A percentile compares a stretch with the other conserved stretches of the same genome.
Conservation (phyloP, 768 basidiomycete genomes). For the Auricularia sp. region DNA sequence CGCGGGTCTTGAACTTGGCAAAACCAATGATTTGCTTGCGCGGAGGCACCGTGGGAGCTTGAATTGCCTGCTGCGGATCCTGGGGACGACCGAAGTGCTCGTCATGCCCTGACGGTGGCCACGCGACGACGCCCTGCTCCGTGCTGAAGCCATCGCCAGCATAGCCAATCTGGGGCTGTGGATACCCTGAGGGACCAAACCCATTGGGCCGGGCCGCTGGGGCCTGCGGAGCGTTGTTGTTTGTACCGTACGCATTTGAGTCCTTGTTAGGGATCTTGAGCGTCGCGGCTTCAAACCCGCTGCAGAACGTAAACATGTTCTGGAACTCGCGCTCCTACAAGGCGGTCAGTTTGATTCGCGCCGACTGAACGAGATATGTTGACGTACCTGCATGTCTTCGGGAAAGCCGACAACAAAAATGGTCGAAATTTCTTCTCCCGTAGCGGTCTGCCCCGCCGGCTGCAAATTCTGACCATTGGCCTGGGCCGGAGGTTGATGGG, state of each 20-base stretch:
- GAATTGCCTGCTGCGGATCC: slow-evolving; percentile 20
- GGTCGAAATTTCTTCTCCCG: slow-evolving; percentile 85
- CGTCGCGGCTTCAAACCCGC: slow-evolving; percentile 94
- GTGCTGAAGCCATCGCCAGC: background rate
- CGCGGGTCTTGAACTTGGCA: slow-evolving; percentile 83
- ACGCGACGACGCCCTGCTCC: background rate
- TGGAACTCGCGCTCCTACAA: slow-evolving; percentile 94
- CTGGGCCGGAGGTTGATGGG: slow-evolving; percentile 14
- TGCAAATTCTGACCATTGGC: slow-evolving; percentile 24
- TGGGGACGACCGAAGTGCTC: slow-evolving; percentile 25
- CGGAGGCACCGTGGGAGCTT: slow-evolving; percentile 34
- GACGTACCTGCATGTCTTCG: slow-evolving; percentile 90
- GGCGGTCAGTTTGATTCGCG: slow-evolving; percentile 12
- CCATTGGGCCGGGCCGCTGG: slow-evolving; percentile 22
- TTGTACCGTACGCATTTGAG: slow-evolving; percentile 58
- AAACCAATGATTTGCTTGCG: slow-evolving; percentile 98
- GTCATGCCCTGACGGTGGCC: slow-evolving; percentile 20
- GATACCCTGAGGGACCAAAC: background rate
- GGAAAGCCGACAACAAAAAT: slow-evolving; percentile 99
- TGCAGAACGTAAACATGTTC: slow-evolving; percentile 96
- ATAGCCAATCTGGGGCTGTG: background rate
- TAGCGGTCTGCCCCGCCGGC: slow-evolving; percentile 13
- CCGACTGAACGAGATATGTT: slow-evolving; percentile 1
- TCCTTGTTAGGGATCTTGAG: slow-evolving; percentile 95
- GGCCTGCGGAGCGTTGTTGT: slow-evolving; percentile 25